phyloP scores from a whole-genome alignment of 352 stramenopile genomes.

The Stephanocyclus meneghinianus region DNA sequence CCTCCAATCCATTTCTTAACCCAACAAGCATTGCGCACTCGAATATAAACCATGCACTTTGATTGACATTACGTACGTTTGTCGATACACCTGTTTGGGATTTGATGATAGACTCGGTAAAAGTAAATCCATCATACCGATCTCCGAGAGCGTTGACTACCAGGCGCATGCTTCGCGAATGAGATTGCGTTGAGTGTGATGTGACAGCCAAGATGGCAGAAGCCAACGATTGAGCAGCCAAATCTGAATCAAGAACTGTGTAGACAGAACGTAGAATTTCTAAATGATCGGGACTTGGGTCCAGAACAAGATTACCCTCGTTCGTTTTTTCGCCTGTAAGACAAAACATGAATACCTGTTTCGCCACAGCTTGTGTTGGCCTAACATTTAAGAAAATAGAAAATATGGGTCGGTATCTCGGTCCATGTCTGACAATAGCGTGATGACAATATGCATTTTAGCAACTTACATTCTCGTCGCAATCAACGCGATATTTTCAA shows the following conservation, averaged over 20 bases:
- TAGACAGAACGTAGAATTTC: conserved; percentile 39
- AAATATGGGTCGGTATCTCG: neutral
- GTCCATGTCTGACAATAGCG: neutral
- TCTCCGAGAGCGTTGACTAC: conserved; percentile 54
- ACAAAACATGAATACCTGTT: conserved; percentile 61
- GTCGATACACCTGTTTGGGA: conserved; percentile 19
- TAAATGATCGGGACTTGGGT: conserved; percentile 30
- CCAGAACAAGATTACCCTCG: conserved; percentile 12
- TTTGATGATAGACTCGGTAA: conserved; percentile 55
- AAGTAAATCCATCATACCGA: conserved; percentile 53
- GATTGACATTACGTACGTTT: conserved; percentile 8
- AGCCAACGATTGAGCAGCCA: conserved; percentile 36
- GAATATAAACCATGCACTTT: conserved; percentile 30
- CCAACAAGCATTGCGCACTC: conserved; percentile 20
- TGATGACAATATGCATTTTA: neutral
- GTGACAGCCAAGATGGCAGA: conserved; percentile 23
- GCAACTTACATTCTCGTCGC: conserved; percentile 54
- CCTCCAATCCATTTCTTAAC: neutral
- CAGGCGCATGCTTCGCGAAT: conserved; percentile 32
- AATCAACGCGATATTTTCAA: conserved; percentile 74
- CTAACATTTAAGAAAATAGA: conserved; percentile 20
- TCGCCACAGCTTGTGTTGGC: conserved; percentile 39
- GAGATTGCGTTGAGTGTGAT: conserved; percentile 9
- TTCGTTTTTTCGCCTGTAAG: conserved; percentile 30
- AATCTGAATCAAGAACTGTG: conserved; percentile 10